Percentiles rank a stretch among this genome's conserved stretches.
phyloP scores from a whole-genome alignment of 2,329 filamentous ascomycete species.

The Chalaropsis ovoidea region DNA sequence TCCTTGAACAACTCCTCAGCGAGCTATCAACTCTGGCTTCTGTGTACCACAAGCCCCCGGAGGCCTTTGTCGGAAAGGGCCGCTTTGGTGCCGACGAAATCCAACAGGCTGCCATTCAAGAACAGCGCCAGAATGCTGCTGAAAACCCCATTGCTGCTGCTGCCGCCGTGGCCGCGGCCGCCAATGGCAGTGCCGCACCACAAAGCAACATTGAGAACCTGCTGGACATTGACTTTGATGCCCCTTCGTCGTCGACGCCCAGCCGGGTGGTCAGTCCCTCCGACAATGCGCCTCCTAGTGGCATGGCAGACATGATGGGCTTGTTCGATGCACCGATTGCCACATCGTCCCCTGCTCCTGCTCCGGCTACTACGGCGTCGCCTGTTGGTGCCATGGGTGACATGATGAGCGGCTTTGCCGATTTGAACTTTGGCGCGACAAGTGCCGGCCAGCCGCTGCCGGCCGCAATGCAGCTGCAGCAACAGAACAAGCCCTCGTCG shows the following conservation, averaged over 20 bases:
- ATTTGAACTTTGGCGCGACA: slow-evolving; percentile 60
- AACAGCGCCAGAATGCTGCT: slow-evolving; percentile 81
- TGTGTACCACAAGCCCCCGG: slow-evolving; percentile 95
- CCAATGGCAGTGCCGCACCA: slow-evolving; percentile 42
- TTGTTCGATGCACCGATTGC: slow-evolving; percentile 58
- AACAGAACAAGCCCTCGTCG: slow-evolving; percentile 30
- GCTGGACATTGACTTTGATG: slow-evolving; percentile 92
- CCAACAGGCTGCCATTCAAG: slow-evolving; percentile 90
- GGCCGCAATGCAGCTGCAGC: slow-evolving; percentile 47
- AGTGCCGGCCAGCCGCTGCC: slow-evolving; percentile 50
- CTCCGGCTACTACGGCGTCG: slow-evolving; percentile 34
- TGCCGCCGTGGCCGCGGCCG: slow-evolving; percentile 54
- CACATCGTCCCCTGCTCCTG: slow-evolving; percentile 29
- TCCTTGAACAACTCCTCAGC: slow-evolving; percentile 80
- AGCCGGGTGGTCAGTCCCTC: slow-evolving; percentile 57
- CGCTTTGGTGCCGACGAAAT: slow-evolving; percentile 89
- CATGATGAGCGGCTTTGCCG: slow-evolving; percentile 79
- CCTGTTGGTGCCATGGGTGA: slow-evolving; percentile 58
- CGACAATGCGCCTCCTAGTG: slow-evolving; percentile 36
- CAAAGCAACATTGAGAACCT: slow-evolving; percentile 87
- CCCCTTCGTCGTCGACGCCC: slow-evolving; percentile 73
- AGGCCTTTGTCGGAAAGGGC: slow-evolving; percentile 95
- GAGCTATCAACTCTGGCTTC: slow-evolving; percentile 93
- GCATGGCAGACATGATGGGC: slow-evolving; percentile 56
- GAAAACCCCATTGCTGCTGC: slow-evolving; percentile 90